Percentiles rank a stretch among this genome's conserved stretches.
These are phyloP conservation scores for Talaromyces liani DNA, from an alignment of 495 filamentous ascomycete species.

Conservation along the genomic window DNA sequence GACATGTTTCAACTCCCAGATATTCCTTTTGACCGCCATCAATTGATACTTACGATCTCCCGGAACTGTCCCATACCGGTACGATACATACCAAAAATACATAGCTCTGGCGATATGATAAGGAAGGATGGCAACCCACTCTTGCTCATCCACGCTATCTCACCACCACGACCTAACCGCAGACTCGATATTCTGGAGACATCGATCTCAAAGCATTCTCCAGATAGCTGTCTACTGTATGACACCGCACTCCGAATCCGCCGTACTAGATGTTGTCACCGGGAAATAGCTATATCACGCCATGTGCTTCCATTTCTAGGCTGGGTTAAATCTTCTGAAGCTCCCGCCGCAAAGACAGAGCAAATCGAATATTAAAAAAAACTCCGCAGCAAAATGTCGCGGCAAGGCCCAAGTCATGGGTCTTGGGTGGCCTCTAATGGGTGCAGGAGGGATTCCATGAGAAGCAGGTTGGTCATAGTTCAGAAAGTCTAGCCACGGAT, in stretches of 20 bases:
- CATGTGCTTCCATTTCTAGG: not conserved
- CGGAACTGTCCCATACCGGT: not conserved
- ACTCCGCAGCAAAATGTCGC: not conserved
- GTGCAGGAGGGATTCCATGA: constrained; percentile 58
- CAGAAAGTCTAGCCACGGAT: not conserved
- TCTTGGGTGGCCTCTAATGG: constrained; percentile 21
- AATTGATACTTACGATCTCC: not conserved
- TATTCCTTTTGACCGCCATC: not conserved
- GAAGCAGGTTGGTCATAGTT: constrained; percentile 54
- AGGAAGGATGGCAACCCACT: not conserved
- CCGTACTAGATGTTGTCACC: not conserved
- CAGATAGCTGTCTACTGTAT: not conserved
- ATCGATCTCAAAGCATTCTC: not conserved
- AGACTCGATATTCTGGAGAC: not conserved
- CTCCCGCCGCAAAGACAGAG: not conserved
- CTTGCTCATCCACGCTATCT: not conserved
- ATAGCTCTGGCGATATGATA: not conserved
- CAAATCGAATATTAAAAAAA: not conserved
- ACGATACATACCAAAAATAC: not conserved
- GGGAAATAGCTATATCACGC: not conserved
- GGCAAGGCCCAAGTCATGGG: constrained; percentile 12
- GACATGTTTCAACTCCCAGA: not conserved
- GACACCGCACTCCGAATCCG: not conserved
- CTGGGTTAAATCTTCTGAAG: not conserved
- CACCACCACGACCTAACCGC: not conserved